Evolutionary conservation across 805 yeast genomes (phyloP).

Genomic region (Torulaspora gathmanii): DNA sequence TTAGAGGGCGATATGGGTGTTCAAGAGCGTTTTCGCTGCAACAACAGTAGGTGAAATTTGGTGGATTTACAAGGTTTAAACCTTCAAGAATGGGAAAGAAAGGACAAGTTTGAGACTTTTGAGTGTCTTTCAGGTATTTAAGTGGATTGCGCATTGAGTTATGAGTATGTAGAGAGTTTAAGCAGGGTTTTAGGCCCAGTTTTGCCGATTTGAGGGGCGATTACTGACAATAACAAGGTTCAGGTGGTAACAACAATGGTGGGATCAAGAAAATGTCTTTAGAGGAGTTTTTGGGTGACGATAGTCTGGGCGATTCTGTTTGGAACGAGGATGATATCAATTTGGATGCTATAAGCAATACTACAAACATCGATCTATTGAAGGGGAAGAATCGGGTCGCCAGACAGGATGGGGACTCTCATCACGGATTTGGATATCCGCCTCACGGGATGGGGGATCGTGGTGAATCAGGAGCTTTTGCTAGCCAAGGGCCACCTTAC

Average conservation of each 20-base stretch:
- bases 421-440: constrained; percentile 12
- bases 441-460: constrained; percentile 1
- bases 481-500: constrained; percentile 48
- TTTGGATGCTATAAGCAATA: constrained; percentile 32
- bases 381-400: constrained; percentile 16
- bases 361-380: constrained; percentile 30
- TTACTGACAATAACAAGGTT: not conserved
- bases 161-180: not conserved
- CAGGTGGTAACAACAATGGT: constrained; percentile 16
- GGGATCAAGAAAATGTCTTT: constrained; percentile 43
- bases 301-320: constrained; percentile 36
- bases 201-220: not conserved
- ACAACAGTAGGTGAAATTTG: not conserved
- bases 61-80: not conserved
- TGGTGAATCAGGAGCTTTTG: constrained; percentile 4
- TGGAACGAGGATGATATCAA: constrained; percentile 37
- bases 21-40: not conserved
- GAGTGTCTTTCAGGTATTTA: too few species aligned
- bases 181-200: not conserved
- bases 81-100: not conserved
- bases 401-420: constrained; percentile 12
- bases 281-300: constrained; percentile 44
- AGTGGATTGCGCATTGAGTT: not conserved
- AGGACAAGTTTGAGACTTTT: too few species aligned
- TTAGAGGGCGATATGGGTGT: not conserved